Base-by-base conservation (phyloP, 441 rosid species). In the Corymbia citriodora region DNA sequence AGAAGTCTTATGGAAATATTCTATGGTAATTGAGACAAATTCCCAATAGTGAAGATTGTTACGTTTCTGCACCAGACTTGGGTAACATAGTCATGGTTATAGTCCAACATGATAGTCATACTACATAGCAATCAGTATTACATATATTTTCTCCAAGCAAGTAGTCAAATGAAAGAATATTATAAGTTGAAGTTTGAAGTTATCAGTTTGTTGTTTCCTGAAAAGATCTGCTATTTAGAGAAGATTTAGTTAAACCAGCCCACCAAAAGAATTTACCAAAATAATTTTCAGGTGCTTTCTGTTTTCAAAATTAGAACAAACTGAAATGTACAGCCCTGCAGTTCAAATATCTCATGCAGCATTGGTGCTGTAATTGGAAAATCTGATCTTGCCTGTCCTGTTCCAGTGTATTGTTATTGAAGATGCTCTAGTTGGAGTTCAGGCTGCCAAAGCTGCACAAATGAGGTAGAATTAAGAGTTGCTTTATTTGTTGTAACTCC, bases 341-440 rank as follows among this genome's bases (percentile, higher is more conserved):
- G 27, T 12, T 45, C 50, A 87, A 61, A 36, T 55, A 87, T 61
- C 57, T 87, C 88, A 23, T 55, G 33, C 19, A 3, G 48, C 72
- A 57, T 87, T 87, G 31, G 65, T 40, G 50, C 50, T 87, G 29
- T 55, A 55, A 33, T 50, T 21, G 13, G 85, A 79, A 79, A 52
- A 72, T 45, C 87, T 70, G 83, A 90, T 74, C 40, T 79, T 79
- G n/a, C 18, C 40, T 70, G 68, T 90, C 61, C 82, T 90, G 72
- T 89, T 90, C 83, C 93, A 98, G 99, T 97, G 99, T 88, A 86
- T 98, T 93, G 99, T 97, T 89, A 96, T 97, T 93, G 99, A 98
- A 94, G 99, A 98, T 92, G 99, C 99, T 57, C 93, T 97, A 90
- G 99, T 99, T 88, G 99, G 99, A 93, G 97, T 98, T 90, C 99